Base-by-base conservation (phyloP, 1,139 yeast species). In the Candida glucosophila region DNA sequence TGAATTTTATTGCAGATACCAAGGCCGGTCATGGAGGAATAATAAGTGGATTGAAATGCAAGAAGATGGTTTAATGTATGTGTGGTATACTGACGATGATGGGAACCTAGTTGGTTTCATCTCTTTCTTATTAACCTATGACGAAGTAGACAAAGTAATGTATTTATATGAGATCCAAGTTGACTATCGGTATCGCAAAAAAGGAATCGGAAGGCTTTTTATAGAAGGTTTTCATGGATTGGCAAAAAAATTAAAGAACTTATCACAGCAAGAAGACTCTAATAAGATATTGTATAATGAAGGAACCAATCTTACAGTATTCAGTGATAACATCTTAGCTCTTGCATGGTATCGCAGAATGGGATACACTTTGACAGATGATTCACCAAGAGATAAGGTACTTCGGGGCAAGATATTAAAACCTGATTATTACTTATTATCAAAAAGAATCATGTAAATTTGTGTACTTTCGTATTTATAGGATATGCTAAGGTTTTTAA, bases 151-250 rank as follows among this genome's bases (percentile, higher is more conserved):
- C 5, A 52, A 49, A 30, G 66, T 60, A 14, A 42, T 73, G 5
- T 73, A 70, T 37, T 49, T 73, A 19, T 73, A 69, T 40, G 80
- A 73, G 41, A 60, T 73, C 25, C 79, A 73, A 31, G 58, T 70
- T 3, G 29, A 32, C 13, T 45, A 51, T 2, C 12, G 29, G 12
- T 44, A 28, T 28, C 69, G 61, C 32, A 44, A 52, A 6, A 30
- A 30, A 9, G 43, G 52, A 8, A 24, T 58, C 3, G 78, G 77
- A 1, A 21, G 46, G 3, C 16, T 16, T 5, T 39, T 72, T 17
- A 44, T 72, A 24, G 28, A 25, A 2, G 22, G 33, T 3, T 49
- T 65, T 19, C 65, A 63, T 25, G 14, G 28, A 2, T 34, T 56
- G 6, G 42, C 58, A 1, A 15, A 15, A 2, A 9, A 22, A 8